Evolutionary conservation across 2,329 filamentous ascomycete genomes (phyloP), one percentile per base, ranked within the genome.

Genomic region (Clonostachys solani): DNA sequence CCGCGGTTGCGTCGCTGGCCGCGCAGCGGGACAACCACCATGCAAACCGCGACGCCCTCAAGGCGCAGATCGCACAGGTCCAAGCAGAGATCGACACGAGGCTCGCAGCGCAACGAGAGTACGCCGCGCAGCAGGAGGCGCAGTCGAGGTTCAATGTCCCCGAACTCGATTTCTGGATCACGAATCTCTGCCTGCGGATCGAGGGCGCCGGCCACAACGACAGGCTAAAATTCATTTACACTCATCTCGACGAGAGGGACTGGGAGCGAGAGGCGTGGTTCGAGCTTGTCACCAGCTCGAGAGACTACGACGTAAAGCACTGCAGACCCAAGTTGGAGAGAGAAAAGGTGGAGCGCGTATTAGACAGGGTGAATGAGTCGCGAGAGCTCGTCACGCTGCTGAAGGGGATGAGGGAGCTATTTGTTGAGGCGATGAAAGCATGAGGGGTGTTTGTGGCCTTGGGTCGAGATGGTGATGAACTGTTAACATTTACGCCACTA

Each of bases 151-250:
- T 92, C 67, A 97, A 99, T 67, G 81, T 89, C 40, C 94, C 94
- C 0, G 94, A 99, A 71, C 77, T 99, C 42, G 88, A 92, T 56
- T 97, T 97, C 63, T 99, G 94, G 94, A 88, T 95, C 64, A 87
- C 86, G 47, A 94, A 92, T 62, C 73, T 99, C 50, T 92, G 92
- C 49, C 67, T 97, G 62, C 77, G 87, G 50, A 95, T 99, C 60
- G 92, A 97, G 62, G 92, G 92, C 2, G 88, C 89, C 0, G 92
- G 89, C 2, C 80, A 82, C 60, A 84, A 89, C 52, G 92, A 96
- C 67, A 80, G 88, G 23, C 74, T 99, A 56, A 92, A 92, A 66
- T 96, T 99, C 64, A 80, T 94, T 3, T 99, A 90, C 62, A 87
- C 83, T 29, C 89, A 95, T 64, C 75, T 97, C 42, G 84, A 95